A percentile compares a stretch with the other conserved stretches of the same genome.
These are phyloP conservation scores for Pyrenophora teres DNA, from an alignment of 2,329 filamentous ascomycete species.

Conservation along the genomic window DNA sequence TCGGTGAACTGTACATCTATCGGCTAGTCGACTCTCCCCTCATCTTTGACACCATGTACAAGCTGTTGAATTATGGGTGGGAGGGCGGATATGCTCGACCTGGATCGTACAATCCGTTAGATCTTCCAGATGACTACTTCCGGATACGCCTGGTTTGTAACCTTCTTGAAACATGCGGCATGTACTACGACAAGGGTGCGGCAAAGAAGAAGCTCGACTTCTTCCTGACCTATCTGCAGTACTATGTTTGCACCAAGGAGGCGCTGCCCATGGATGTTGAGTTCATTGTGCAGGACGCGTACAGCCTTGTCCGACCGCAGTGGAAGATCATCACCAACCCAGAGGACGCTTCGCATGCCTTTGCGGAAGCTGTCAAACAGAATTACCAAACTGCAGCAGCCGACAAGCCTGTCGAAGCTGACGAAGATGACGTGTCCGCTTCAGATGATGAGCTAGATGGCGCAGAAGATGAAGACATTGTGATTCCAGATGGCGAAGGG, in stretches of 20 bases:
- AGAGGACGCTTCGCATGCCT: constrained; percentile 80
- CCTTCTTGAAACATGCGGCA: constrained; percentile 90
- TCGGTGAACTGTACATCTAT: constrained; percentile 97
- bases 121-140: constrained; percentile 93
- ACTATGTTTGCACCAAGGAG: constrained; percentile 91
- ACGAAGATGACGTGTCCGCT: constrained; percentile 72
- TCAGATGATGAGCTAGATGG: constrained; percentile 74
- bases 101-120: constrained; percentile 75
- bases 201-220: constrained; percentile 98
- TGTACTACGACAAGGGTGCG: constrained; percentile 91
- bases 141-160: constrained; percentile 88
- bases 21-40: constrained; percentile 94
- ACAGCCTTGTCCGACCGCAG: constrained; percentile 80
- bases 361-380: constrained; percentile 84
- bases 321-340: constrained; percentile 85
- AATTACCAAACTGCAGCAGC: constrained; percentile 81
- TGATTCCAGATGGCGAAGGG: constrained; percentile 59
- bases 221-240: constrained; percentile 95
- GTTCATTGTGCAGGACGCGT: constrained; percentile 93
- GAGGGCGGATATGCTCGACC: constrained; percentile 79
- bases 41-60: constrained; percentile 94
- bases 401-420: constrained; percentile 70
- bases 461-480: constrained; percentile 51
- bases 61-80: constrained; percentile 91
- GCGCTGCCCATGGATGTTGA: constrained; percentile 95